Base-by-base conservation (phyloP, 1,139 yeast genomes). In the Saccharomyces hybrid region DNA sequence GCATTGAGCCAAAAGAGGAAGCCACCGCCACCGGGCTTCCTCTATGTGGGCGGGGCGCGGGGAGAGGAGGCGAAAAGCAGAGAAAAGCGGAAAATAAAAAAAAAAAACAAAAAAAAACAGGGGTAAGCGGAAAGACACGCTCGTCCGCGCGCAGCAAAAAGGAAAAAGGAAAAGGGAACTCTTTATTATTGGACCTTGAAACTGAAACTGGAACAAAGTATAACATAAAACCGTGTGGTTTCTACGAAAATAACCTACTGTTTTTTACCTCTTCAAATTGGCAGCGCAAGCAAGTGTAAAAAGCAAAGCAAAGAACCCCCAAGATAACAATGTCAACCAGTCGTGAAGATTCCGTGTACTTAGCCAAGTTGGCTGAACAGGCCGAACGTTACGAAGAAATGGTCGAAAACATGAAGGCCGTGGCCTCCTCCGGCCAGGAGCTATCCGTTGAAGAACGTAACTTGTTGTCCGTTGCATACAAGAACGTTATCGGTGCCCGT, bases 261-360 rank as follows among this genome's bases (percentile, higher is more conserved):
- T 31, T 31, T 31, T 31, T 31, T 31, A 1, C 2, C 34, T 31
- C 34, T 31, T 31, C 1, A 31, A 31, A 31, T 47, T 25, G 23
- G 5, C 2, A 23, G 28, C 25, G 25, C 34, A 34, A 42, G 28
- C 29, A 20, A 16, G 16, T 31, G 23, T 32, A 2, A 50, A 23
- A 13, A 48, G n/a, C 26, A 27, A 48, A 14, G 50, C 46, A 25
- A 14, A 11, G 51, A 5, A 48, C 13, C 11, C 23, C 20, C 26
- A 49, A 52, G 11, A 34, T 47, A 49, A 53, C 47, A 57, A 86
- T 86, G 93, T 80, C 95, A 66, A 78, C 85, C 73, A 81, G 91
- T 71, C 96, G 97, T 80, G 23, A 20, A 20, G 23, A 20, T 20
- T 20, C 23, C 23, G 23, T 20, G 23, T 20, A 20, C 23, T 20